A percentile compares a stretch with the other conserved stretches of the same genome.
phyloP scores from a whole-genome alignment of 2,329 filamentous ascomycete species.

The Talaromyces sp. region DNA sequence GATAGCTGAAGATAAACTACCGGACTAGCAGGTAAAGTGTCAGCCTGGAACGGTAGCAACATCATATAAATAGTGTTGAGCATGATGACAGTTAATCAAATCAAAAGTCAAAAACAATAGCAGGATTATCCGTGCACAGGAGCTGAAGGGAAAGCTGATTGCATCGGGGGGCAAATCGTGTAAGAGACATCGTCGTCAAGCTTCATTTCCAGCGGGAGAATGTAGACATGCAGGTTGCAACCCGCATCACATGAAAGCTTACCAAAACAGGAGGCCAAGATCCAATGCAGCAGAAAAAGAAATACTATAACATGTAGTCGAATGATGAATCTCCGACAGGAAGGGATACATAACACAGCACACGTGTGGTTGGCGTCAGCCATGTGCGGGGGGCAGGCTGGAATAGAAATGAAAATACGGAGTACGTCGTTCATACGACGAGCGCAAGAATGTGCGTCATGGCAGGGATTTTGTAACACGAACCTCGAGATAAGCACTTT shows the following conservation, averaged over 20 bases:
- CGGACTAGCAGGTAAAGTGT: conserved; percentile 1
- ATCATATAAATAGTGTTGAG: not conserved
- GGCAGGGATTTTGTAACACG: conserved; percentile 18
- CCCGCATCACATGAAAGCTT: conserved; percentile 9
- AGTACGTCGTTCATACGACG: not conserved
- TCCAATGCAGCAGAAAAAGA: not conserved
- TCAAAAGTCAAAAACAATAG: not conserved
- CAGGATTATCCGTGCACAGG: not conserved
- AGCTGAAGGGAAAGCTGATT: not conserved
- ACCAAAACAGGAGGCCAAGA: conserved; percentile 10
- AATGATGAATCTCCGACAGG: not conserved
- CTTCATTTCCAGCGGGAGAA: conserved; percentile 1
- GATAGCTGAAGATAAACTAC: not conserved
- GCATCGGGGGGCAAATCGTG: not conserved
- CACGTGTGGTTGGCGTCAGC: conserved; percentile 13
- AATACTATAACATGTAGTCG: not conserved
- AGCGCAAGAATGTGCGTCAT: conserved; percentile 18
- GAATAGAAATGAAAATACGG: not conserved
- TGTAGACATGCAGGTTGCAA: conserved; percentile 1
- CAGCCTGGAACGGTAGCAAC: conserved; percentile 1
- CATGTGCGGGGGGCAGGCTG: conserved; percentile 3
- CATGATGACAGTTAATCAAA: not conserved
- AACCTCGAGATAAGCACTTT: conserved; percentile 20
- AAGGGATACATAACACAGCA: conserved; percentile 1
- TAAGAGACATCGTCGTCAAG: conserved; percentile 2